Conservation (phyloP, 495 filamentous ascomycete species). For the Copromyces sp. region DNA sequence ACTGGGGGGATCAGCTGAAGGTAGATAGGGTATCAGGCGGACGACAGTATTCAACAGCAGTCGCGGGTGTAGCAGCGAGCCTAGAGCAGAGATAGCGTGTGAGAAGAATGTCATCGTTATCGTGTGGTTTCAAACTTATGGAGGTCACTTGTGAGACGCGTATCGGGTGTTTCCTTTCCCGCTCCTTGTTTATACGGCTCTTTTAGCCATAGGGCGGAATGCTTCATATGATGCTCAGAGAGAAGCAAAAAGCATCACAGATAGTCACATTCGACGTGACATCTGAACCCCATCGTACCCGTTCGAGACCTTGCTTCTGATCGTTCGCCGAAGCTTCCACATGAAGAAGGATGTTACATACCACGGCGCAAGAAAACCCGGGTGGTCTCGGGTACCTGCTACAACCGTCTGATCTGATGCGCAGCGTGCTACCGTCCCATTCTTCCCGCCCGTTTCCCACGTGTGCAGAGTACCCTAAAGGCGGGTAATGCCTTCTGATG, state of each 20-base stretch:
- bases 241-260: background rate
- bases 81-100: background rate
- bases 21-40: background rate
- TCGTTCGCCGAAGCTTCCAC: background rate
- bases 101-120: background rate
- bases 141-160: background rate
- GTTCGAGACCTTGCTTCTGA: background rate
- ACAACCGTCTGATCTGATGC: background rate
- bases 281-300: background rate
- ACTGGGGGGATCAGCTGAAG: background rate
- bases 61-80: background rate
- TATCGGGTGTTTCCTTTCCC: background rate
- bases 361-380: background rate
- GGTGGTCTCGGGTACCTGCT: background rate
- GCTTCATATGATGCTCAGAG: background rate
- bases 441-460: background rate
- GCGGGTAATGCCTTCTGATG: background rate
- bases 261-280: background rate
- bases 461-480: background rate
- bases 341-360: background rate
- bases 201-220: background rate
- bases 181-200: background rate
- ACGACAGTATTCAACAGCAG: background rate
- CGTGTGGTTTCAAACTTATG: background rate
- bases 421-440: background rate